Conservation (phyloP, 495 filamentous ascomycete genomes). For the Daldinia grandis region DNA sequence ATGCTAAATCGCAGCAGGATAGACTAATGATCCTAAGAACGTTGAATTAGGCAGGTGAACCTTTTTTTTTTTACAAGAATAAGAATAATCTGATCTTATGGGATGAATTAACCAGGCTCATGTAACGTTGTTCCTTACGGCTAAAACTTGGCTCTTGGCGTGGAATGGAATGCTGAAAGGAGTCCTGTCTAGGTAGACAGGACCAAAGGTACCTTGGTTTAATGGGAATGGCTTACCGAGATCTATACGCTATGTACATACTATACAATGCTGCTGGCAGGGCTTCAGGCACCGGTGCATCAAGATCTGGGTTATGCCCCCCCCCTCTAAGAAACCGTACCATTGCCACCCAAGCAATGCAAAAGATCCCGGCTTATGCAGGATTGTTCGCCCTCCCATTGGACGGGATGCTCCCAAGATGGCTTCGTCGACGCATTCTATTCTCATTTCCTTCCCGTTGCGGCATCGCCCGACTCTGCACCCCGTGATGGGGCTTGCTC, state of each 20-base stretch:
- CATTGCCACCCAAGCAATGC: constrained; percentile 3
- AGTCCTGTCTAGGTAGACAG: no score
- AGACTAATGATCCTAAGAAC: background rate
- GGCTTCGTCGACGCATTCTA: constrained; percentile 13
- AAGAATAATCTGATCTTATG: constrained; percentile 3
- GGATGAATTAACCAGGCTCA: constrained; percentile 7
- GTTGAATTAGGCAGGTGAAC: constrained; percentile 27
- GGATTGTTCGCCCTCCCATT: constrained; percentile 7
- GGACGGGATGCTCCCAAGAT: background rate
- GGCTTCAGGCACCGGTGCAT: constrained; percentile 21
- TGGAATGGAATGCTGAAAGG: background rate
- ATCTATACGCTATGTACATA: constrained; percentile 9
- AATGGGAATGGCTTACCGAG: constrained; percentile 24
- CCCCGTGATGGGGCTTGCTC: constrained; percentile 2
- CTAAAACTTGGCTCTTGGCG: constrained; percentile 1
- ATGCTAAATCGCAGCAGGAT: constrained; percentile 2
- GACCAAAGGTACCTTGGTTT: constrained; percentile 25
- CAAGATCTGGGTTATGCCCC: constrained; percentile 3
- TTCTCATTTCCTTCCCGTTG: constrained; percentile 17
- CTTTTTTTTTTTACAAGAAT: constrained; percentile 11
- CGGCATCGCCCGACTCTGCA: constrained; percentile 2
- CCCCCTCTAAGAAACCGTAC: background rate
- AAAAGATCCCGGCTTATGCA: constrained; percentile 8
- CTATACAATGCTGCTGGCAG: background rate
- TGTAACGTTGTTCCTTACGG: constrained; percentile 29